Conservation (phyloP, 1,139 yeast genomes). For the Meyerozyma carpophila region DNA sequence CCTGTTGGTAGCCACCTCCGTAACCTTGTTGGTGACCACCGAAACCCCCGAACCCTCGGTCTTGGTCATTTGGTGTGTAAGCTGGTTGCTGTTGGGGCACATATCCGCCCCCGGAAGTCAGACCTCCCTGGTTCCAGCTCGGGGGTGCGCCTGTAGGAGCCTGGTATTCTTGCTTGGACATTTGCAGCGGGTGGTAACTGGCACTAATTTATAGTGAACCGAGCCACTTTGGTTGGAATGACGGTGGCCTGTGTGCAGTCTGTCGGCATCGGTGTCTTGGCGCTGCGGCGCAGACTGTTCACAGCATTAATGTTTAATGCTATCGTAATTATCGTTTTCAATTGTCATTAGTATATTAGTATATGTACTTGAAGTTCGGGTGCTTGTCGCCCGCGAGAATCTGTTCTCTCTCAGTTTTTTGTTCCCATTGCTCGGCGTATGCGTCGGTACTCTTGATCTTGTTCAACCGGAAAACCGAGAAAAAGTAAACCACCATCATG, state of each 20-base stretch:
- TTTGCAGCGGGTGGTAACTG: background rate
- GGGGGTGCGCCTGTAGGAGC: conserved; percentile 45
- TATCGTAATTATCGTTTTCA: too few relatives aligned
- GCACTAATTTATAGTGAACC: background rate
- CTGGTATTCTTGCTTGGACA: conserved; percentile 14
- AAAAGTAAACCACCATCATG: conserved; percentile 38
- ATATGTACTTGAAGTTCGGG: conserved; percentile 49
- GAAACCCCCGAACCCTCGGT: conserved; percentile 23
- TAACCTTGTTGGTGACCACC: conserved; percentile 8
- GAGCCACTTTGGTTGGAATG: background rate
- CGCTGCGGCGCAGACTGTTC: background rate
- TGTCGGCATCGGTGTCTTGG: background rate
- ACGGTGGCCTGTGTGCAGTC: background rate
- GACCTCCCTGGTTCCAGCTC: conserved; percentile 23
- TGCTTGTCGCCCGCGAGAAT: conserved; percentile 58
- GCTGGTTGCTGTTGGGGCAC: conserved; percentile 31
- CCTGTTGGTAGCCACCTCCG: conserved; percentile 16
- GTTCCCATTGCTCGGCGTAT: conserved; percentile 39
- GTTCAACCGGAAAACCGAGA: conserved; percentile 35
- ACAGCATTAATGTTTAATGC: too few relatives aligned
- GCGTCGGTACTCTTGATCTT: conserved; percentile 31
- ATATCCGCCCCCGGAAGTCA: conserved; percentile 11
- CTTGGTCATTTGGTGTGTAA: conserved; percentile 23
- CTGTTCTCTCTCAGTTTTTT: conserved; percentile 42
- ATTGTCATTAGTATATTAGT: too few relatives aligned